These are phyloP conservation scores for Lentinula detonsa DNA, from an alignment of 768 basidiomycete genomes.

Conservation along the genomic window DNA sequence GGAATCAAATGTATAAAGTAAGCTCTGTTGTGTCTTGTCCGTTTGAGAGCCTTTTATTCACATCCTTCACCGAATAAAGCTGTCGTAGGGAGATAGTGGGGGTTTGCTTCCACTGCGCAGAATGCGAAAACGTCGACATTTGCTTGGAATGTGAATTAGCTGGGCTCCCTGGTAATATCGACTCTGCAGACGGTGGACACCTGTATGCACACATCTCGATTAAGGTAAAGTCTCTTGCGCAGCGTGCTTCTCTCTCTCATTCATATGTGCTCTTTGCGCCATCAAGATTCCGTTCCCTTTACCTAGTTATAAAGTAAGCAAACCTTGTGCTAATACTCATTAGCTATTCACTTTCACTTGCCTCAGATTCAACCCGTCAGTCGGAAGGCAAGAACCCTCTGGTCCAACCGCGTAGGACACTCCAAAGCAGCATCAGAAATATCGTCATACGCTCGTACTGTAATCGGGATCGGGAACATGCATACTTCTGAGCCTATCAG, in stretches of 20 bases:
- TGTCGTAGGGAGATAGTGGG: slow-evolving; percentile 89
- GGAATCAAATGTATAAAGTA: slow-evolving; percentile 87
- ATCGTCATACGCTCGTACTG: slow-evolving; percentile 53
- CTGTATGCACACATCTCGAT: slow-evolving; percentile 88
- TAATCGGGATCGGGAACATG: slow-evolving; percentile 48
- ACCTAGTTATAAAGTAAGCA: slow-evolving; percentile 56
- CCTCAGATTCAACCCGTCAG: slow-evolving; percentile 59
- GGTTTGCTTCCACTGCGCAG: slow-evolving; percentile 88
- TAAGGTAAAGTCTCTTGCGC: slow-evolving; percentile 50
- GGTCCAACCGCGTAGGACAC: slow-evolving; percentile 47
- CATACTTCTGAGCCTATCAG: slow-evolving; percentile 24
- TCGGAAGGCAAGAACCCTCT: slow-evolving; percentile 64
- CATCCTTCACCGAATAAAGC: slow-evolving; percentile 30
- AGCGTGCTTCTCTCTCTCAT: too few species aligned
- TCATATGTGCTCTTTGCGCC: neutral
- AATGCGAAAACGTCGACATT: slow-evolving; percentile 81
- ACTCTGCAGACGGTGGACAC: slow-evolving; percentile 73
- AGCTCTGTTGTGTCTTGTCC: slow-evolving; percentile 21
- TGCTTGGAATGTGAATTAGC: slow-evolving; percentile 85
- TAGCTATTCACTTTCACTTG: neutral
- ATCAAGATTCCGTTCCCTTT: slow-evolving; percentile 87
- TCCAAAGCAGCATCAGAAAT: slow-evolving; percentile 45
- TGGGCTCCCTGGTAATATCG: slow-evolving; percentile 77
- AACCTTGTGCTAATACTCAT: neutral
- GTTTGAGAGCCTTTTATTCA: neutral